Base-by-base conservation (phyloP, 192 early-diverging fungal genomes). In the Dimargaris xerosporica region DNA sequence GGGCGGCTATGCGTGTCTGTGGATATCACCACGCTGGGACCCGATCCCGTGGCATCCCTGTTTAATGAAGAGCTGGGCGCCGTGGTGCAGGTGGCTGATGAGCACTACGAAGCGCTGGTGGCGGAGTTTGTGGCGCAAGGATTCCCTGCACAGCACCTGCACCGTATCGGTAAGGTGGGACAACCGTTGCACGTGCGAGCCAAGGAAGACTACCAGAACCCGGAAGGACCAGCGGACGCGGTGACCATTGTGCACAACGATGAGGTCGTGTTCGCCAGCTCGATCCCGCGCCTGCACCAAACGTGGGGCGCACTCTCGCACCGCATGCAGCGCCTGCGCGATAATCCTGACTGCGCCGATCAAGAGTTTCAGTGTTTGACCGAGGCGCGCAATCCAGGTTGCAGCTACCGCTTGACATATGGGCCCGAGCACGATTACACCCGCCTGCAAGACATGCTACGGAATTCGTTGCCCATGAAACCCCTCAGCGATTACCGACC, bases 11-110 rank as follows among this genome's bases (percentile, higher is more conserved):
- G 95, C 41, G 77, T 80, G 54, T 69, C 77, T 19, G 61, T 98
- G 6, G 86, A 96, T 58, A 59, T 89, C 7, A 48, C 73, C 6
- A 51, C 79, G 0, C 62, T 84, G 29, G 66, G 63, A 26, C 30
- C 50, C 21, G 74, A 80, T 30, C 58, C 64, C 6, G 62, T 80
- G 46, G 82, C 84, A 6, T 72, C 80, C n/a, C 69, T 99, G 55
- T 98, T 97, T 74, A 93, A 89, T 69, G 97, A 99, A 70, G 97
- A 99, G 71, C 80, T 99, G 17, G 97, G 97, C 69, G 91, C 83
- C n/a, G 94, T 97, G 15, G 73, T 99, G 44, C 94, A 99, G 71
- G 82, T 96, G 13, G 75, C 80, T 34, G 69, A 75, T 41, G 46
- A 65, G 1, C 74, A 86, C 52, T 67, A 88, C 7, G 79, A 78